These are phyloP conservation scores for Fusarium nodosum DNA, from an alignment of 2,329 filamentous ascomycete genomes.

Conservation along the genomic window DNA sequence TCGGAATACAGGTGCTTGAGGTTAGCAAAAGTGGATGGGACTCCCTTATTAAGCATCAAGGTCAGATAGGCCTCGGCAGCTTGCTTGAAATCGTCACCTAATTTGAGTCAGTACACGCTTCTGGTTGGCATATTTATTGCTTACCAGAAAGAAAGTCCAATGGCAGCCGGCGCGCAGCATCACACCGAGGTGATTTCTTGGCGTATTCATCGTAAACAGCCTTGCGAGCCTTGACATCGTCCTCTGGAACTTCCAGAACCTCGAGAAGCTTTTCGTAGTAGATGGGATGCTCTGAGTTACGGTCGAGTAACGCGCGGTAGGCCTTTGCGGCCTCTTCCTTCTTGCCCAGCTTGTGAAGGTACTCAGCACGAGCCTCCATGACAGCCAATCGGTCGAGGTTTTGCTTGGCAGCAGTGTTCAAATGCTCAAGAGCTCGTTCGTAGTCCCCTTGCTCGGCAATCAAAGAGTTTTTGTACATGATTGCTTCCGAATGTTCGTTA, in stretches of 20 bases:
- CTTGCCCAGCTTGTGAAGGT: slow-evolving; percentile 80
- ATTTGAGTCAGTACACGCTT: slow-evolving; percentile 38
- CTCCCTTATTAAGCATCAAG: slow-evolving; percentile 89
- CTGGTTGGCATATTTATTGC: slow-evolving; percentile 29
- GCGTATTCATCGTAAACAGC: slow-evolving; percentile 83
- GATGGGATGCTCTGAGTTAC: slow-evolving; percentile 87
- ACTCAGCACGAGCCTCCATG: slow-evolving; percentile 87
- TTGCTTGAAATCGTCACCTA: slow-evolving; percentile 82
- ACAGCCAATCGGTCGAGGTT: slow-evolving; percentile 87
- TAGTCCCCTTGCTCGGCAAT: slow-evolving; percentile 91
- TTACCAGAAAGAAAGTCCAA: slow-evolving; percentile 86
- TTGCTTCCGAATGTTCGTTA: slow-evolving; percentile 92
- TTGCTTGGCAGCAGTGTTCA: slow-evolving; percentile 81
- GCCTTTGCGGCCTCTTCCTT: slow-evolving; percentile 85
- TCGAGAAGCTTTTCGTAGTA: slow-evolving; percentile 87
- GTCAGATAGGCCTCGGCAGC: slow-evolving; percentile 84
- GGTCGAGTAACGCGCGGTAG: slow-evolving; percentile 83
- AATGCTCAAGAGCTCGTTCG: slow-evolving; percentile 85
- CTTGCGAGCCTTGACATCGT: slow-evolving; percentile 74
- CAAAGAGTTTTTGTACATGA: slow-evolving; percentile 94
- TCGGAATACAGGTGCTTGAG: slow-evolving; percentile 93
- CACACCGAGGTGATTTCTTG: slow-evolving; percentile 82
- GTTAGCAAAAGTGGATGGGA: slow-evolving; percentile 96
- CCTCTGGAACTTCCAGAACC: slow-evolving; percentile 71
- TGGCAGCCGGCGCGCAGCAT: slow-evolving; percentile 87